Conservation (phyloP, 495 filamentous ascomycete species). For the Penicillium tannophilum region DNA sequence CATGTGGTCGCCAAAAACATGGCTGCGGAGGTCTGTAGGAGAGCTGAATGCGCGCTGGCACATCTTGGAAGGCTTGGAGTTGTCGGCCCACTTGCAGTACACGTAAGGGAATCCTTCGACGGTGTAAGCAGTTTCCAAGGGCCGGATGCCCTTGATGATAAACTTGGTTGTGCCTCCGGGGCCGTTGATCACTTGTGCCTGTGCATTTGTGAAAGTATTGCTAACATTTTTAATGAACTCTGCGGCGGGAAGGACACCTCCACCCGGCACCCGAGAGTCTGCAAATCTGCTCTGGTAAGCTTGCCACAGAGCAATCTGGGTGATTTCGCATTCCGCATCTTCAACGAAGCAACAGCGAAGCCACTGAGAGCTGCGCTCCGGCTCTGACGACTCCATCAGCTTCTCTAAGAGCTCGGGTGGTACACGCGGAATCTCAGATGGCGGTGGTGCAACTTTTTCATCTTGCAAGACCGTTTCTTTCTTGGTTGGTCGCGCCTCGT, state of each 20-base stretch:
- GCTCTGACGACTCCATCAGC: conserved; percentile 75
- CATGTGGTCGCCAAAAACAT: conserved; percentile 73
- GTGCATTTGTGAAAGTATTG: conserved; percentile 70
- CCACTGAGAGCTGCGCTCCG: conserved; percentile 87
- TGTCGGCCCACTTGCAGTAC: conserved; percentile 58
- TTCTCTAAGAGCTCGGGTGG: conserved; percentile 76
- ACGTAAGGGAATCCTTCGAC: conserved; percentile 60
- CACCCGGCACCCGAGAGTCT: conserved; percentile 46
- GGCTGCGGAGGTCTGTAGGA: conserved; percentile 66
- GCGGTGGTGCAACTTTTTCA: conserved; percentile 50
- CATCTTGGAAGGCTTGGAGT: conserved; percentile 41
- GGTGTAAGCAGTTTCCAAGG: conserved; percentile 73
- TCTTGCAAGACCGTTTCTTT: conserved; percentile 46
- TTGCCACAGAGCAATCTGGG: conserved; percentile 95
- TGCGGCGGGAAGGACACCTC: conserved; percentile 75
- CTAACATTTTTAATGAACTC: conserved; percentile 98
- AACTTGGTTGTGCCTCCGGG: conserved; percentile 67
- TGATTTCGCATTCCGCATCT: conserved; percentile 80
- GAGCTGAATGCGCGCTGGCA: conserved; percentile 66
- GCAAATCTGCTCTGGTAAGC: conserved; percentile 88
- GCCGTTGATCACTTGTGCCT: conserved; percentile 75
- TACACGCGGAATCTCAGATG: conserved; percentile 69
- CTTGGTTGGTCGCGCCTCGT: conserved; percentile 55
- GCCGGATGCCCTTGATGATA: conserved; percentile 90
- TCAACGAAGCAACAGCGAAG: conserved; percentile 71